Evolutionary conservation across 192 early-diverging fungal genomes (phyloP), one percentile per base, ranked within the genome.

Genomic region (Umbelopsis sp.): DNA sequence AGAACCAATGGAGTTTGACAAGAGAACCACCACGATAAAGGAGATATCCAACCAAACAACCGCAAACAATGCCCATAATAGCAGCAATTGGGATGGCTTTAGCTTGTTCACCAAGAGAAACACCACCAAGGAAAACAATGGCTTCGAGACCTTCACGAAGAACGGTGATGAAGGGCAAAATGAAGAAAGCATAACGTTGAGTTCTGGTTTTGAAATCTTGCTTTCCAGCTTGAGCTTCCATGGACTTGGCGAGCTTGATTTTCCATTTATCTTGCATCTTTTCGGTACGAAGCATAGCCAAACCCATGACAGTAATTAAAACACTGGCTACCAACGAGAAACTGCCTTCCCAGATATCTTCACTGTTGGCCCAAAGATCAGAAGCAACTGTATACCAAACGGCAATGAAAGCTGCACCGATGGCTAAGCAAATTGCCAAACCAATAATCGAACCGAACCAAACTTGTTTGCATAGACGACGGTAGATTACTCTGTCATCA

Each of bases 131-230:
- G 78, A 95, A 92, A 10, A 97, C 85, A 22, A 97, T 83, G 25
- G 92, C 88, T 76, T 97, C 95, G 41, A 97, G 78, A n/a, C 91
- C 92, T 88, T 95, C 94, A 51, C 95, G 85, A 44, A 93, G 74
- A 6, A 97, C 87, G 13, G 93, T 93, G 41, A 94, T 77, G 68
- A 93, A 91, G 20, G 95, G 94, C 53, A 97, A 84, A 61, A 92
- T 81, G 77, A 95, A 86, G 70, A 97, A 90, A 27, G 89, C 80
- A 71, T 90, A 91, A 50, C 49, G 50, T 83, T 87, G 72, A 7
- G 67, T 23, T 30, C 46, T 67, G 2, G 66, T 67, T 20, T 53
- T 51, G 2, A 49, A 47, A 10, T n/a, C 55, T 18, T 35, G 27
- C 13, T 61, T 61, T 16, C 30, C 55, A 61, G 55, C 50, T 49